Base-by-base conservation (phyloP, 176 grass and related monocot genomes). In the Cymbopogon citratus region DNA sequence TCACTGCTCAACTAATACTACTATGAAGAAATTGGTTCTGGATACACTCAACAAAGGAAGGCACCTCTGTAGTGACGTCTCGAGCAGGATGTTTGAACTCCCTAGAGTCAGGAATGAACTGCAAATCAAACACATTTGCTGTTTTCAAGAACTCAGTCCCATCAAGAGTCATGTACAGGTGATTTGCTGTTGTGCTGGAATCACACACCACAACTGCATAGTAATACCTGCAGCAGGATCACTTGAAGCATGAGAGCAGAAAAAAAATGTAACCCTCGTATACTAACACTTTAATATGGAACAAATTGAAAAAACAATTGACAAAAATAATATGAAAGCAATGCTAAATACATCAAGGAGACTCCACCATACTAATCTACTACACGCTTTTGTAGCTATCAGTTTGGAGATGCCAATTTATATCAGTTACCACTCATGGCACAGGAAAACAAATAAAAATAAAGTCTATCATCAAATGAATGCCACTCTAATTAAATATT, bases 181-280 rank as follows among this genome's bases (percentile, higher is more conserved):
- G 92, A 91, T 92, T 87, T 75, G 95, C 90, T 85, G 88, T 98
- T 77, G 81, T 39, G 84, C 78, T 90, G 73, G 92, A 94, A 91
- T 98, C 95, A 81, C 90, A 94, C 18, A 92, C 84, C 24, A 92
- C 92, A 80, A 91, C 86, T 63, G 95, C 95, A 87, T 81, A 89
- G 81, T 94, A 98, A 77, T 98, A 98, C 88, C 92, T 97, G 83
- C 74, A 92, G 24, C 9, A 82, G 74, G 29, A 77, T 46, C 11
- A 33, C 31, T 7, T 63, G 26, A 76, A 1, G 26, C 60, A 64
- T 71, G 21, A 83, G 66, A 54, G 15, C 26, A 11, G 6, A 27
- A 80, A 18, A 76, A 71, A 28, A 39, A 39, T n/a, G 16, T 5
- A 51, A 73, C 5, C 56, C 11, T 76, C 81, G 40, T 33, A 23